Conservation (phyloP, 1,139 yeast species). For the Maudiozyma humilis region DNA sequence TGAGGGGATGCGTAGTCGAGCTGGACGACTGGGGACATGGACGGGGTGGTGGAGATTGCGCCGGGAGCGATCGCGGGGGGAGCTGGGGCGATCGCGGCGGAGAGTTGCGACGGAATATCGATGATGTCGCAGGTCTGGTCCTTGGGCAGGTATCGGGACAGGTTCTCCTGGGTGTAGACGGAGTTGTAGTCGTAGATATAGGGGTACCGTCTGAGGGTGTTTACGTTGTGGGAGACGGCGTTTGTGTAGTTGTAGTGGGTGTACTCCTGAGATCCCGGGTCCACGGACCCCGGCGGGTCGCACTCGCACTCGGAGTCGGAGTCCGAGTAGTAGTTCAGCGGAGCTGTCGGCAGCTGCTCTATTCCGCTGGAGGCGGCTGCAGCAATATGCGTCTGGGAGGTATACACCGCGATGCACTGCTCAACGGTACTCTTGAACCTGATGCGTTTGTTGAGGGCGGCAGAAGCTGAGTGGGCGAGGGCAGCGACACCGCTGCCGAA, state of each 20-base stretch:
- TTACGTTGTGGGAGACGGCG: slow-evolving; percentile 67
- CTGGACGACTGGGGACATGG: neutral
- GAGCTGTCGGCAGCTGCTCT: slow-evolving; percentile 6
- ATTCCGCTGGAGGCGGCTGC: neutral
- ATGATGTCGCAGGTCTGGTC: slow-evolving; percentile 34
- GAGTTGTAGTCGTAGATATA: slow-evolving; percentile 80
- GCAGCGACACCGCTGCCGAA: neutral
- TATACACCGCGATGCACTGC: slow-evolving; percentile 66
- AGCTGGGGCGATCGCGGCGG: neutral
- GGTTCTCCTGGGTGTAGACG: slow-evolving; percentile 50
- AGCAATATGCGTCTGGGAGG: slow-evolving; percentile 2
- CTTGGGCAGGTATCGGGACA: slow-evolving; percentile 26
- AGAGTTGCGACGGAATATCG: slow-evolving; percentile 33
- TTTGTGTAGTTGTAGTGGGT: too few relatives aligned
- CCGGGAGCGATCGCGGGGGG: neutral
- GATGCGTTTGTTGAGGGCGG: slow-evolving; percentile 42
- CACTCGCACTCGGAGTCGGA: neutral
- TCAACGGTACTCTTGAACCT: slow-evolving; percentile 87
- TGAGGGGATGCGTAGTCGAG: neutral
- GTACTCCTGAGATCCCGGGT: too few relatives aligned
- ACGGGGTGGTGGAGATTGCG: neutral
- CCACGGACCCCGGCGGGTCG: neutral
- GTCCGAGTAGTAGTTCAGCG: slow-evolving; percentile 6
- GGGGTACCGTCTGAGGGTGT: slow-evolving; percentile 65
- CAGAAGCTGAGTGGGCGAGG: too few relatives aligned